Base-by-base conservation (phyloP, 106 monocot genomes). In the Vanilla planifolia region DNA sequence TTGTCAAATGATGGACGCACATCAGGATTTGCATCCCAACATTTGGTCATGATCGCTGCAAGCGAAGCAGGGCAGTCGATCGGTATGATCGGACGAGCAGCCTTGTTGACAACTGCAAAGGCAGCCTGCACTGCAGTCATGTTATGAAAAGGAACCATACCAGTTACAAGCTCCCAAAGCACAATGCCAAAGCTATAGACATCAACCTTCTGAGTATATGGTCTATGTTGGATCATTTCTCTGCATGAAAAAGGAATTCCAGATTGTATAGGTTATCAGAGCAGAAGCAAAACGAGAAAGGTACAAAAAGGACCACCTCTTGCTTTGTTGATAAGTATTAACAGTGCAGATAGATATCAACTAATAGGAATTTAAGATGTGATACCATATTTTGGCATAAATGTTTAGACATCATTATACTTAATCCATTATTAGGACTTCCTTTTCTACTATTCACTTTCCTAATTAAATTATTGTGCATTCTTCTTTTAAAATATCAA, bases 61-160 rank as follows among this genome's bases (percentile, higher is more conserved):
- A 75, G 62, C 0, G 45, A 42, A 5, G 68, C 63, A 22, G 43
- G 68, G 21, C 75, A 75, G 27, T 75, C 75, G 2, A 20, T 45
- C 2, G 75, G 75, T 55, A 75, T 62, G 36, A 30, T 63, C 0
- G 75, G 75, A 7, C 75, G 68, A 14, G 62, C 61, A 5, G 56
- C 64, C 65, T 76, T 76, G 64, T 76, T 60, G 30, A 76, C 70
- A 13, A 76, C 76, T 8, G 76, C 76, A 57, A 76, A 76, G n/a
- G 76, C 76, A 2, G 76, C 76, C 37, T 76, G 76, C 13, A 70
- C 36, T 4, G 76, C 64, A 25, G 70, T 76, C 76, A 71, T 76
- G 19, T 76, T 70, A 36, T 70, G 43, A 34, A 70, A 76, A 43
- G 76, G 76, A 6, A 70, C 46, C 20, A 36, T 60, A 11, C 77